Base-by-base conservation (phyloP, 1,284 basidiomycete genomes). In the Vanrija sp. region DNA sequence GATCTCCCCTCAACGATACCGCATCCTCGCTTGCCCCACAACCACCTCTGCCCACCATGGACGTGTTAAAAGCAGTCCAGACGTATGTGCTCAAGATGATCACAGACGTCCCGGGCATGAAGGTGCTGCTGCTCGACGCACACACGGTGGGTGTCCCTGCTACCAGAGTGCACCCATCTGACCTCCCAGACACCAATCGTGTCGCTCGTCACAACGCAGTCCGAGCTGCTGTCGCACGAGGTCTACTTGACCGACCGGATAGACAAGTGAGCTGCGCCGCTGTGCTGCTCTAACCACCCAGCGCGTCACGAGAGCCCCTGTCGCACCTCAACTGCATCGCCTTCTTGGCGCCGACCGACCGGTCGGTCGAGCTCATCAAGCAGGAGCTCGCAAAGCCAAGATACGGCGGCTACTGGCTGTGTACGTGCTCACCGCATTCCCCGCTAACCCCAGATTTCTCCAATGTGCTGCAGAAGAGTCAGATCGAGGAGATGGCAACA, bases 161-260 rank as follows among this genome's bases (percentile, higher is more conserved):
- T n/a, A n/a, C n/a, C n/a, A n/a, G n/a, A n/a, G n/a, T n/a, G n/a
- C n/a, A 51, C 58, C 23, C 50, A 52, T 25, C 55, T 56, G 10
- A 53, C 51, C 16, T 19, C 14, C 1, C 65, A 95, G 92, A 97
- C 96, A n/a, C 92, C 96, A 1, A 95, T 98, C 63, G 88, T 98
- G 12, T 98, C 94, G 2, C 82, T 97, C 8, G 90, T 93, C 5
- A 87, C 92, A 2, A 98, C 96, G 0, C 96, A 98, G 71, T 94
- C 92, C 3, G 87, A 87, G 10, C 82, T 99, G 21, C 81, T 99
- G n/a, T 85, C 91, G 4, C 91, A 98, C 66, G 93, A 99, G 72
- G 91, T 98, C 19, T 99, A 98, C 76, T 84, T 99, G 50, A 98
- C 95, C 1, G 96, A 98, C 78, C 83, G 92, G 55, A 90, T 99